phyloP scores from a whole-genome alignment of 495 filamentous ascomycete genomes.

The Penicillium flavigenum region DNA sequence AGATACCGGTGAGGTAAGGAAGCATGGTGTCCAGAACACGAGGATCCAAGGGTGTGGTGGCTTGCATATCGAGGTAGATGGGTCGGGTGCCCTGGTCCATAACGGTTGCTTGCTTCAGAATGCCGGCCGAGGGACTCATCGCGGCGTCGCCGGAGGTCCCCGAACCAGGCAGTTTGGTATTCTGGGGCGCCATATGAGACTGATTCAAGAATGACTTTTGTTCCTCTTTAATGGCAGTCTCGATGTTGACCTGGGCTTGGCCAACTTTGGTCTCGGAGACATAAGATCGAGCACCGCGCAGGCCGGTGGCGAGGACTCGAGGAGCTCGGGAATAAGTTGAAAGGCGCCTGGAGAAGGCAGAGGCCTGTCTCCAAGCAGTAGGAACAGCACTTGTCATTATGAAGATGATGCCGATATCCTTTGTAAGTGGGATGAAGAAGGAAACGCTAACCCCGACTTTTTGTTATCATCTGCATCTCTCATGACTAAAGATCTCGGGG shows the following conservation, averaged over 20 bases:
- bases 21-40: slow-evolving; percentile 96
- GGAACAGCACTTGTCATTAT: slow-evolving; percentile 73
- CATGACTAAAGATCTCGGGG: slow-evolving; percentile 14
- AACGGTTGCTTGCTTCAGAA: slow-evolving; percentile 87
- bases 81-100: slow-evolving; percentile 93
- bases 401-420: slow-evolving; percentile 25
- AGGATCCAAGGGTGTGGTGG: slow-evolving; percentile 94
- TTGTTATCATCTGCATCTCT: slow-evolving; percentile 8
- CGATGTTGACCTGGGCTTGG: slow-evolving; percentile 78
- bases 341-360: slow-evolving; percentile 60
- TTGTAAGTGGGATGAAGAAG: slow-evolving; percentile 23
- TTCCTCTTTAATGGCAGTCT: slow-evolving; percentile 78
- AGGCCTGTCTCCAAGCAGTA: slow-evolving; percentile 73
- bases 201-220: slow-evolving; percentile 74
- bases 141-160: slow-evolving; percentile 60
- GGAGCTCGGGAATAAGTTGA: slow-evolving; percentile 50
- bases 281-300: slow-evolving; percentile 57
- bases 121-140: slow-evolving; percentile 80
- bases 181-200: slow-evolving; percentile 60
- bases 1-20: slow-evolving; percentile 87
- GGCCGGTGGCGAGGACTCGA: slow-evolving; percentile 40
- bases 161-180: slow-evolving; percentile 57
- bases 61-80: slow-evolving; percentile 98
- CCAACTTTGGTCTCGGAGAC: slow-evolving; percentile 80
- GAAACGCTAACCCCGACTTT: slow-evolving; percentile 8